phyloP scores from a whole-genome alignment of 352 stramenopile species.

The Phytophthora constricta region DNA sequence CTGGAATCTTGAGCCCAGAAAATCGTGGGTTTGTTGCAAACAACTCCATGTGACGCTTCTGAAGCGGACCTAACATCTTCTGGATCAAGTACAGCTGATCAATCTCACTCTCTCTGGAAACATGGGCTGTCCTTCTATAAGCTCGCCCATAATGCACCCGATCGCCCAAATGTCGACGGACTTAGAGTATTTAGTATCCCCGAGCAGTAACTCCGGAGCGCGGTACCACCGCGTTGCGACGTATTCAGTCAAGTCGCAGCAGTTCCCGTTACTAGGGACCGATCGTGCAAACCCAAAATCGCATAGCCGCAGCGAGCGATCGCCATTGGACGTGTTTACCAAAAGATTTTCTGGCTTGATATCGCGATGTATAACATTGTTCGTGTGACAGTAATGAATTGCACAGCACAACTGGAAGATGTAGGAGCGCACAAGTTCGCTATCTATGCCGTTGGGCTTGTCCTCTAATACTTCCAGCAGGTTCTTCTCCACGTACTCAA shows the following conservation, averaged over 20 bases:
- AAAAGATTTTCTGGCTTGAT: slow-evolving; percentile 99
- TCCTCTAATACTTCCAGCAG: slow-evolving; percentile 95
- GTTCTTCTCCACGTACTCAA: slow-evolving; percentile 99
- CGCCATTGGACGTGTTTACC: slow-evolving; percentile 93
- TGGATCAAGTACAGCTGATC: slow-evolving; percentile 99
- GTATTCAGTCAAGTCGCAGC: slow-evolving; percentile 97
- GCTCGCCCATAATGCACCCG: slow-evolving; percentile 98
- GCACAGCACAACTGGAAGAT: slow-evolving; percentile 98
- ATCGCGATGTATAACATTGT: slow-evolving; percentile 98
- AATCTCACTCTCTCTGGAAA: slow-evolving; percentile 99
- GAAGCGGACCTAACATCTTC: slow-evolving; percentile 97
- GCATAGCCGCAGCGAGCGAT: slow-evolving; percentile 97
- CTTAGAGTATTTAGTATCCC: slow-evolving; percentile 98
- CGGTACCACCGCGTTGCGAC: slow-evolving; percentile 99
- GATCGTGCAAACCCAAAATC: slow-evolving; percentile 97
- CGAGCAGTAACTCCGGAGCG: slow-evolving; percentile 98
- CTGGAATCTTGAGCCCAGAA: slow-evolving; percentile 91
- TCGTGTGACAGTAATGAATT: slow-evolving; percentile 96
- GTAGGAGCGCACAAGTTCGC: slow-evolving; percentile 97
- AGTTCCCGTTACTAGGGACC: slow-evolving; percentile 70
- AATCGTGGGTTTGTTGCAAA: slow-evolving; percentile 93
- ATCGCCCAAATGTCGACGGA: slow-evolving; percentile 96
- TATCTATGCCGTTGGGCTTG: slow-evolving; percentile 86
- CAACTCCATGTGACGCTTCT: slow-evolving; percentile 92
- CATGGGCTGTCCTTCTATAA: slow-evolving; percentile 96